These are phyloP conservation scores for Pythium biforme DNA, from an alignment of 352 stramenopile species.

Conservation along the genomic window DNA sequence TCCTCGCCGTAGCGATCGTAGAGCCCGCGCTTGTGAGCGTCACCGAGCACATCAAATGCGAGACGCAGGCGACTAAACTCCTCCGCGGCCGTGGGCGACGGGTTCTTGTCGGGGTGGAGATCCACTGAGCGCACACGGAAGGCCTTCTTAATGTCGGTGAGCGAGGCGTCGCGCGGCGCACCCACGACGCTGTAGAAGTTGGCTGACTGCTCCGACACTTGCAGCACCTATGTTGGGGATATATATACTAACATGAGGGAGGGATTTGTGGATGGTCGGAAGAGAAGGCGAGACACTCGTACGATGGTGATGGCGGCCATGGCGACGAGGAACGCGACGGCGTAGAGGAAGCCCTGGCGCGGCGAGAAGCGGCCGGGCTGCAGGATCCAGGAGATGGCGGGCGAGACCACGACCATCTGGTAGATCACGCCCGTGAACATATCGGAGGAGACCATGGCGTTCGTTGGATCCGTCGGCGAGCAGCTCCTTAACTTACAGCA, in stretches of 20 bases:
- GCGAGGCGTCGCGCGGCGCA: conserved; percentile 86
- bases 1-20: conserved; percentile 96
- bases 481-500: too few relatives aligned
- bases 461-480: too few relatives aligned
- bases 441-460: conserved; percentile 37
- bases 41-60: conserved; percentile 91
- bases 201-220: conserved; percentile 87
- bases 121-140: conserved; percentile 94
- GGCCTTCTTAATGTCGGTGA: conserved; percentile 95
- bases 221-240: conserved; percentile 46
- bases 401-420: conserved; percentile 80
- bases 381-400: conserved; percentile 95
- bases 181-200: conserved; percentile 96
- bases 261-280: not conserved
- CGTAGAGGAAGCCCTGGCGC: conserved; percentile 92
- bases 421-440: conserved; percentile 67
- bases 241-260: too few relatives aligned
- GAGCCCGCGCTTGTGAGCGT: conserved; percentile 91
- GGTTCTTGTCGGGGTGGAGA: conserved; percentile 97
- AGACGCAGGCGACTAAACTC: conserved; percentile 94
- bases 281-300: conserved; percentile 19
- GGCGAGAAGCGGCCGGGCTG: conserved; percentile 92
- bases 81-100: conserved; percentile 85
- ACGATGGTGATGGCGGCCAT: conserved; percentile 93
- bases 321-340: conserved; percentile 91